Evolutionary conservation across 106 monocot genomes (phyloP).

Genomic region (Apostasia ramifera): DNA sequence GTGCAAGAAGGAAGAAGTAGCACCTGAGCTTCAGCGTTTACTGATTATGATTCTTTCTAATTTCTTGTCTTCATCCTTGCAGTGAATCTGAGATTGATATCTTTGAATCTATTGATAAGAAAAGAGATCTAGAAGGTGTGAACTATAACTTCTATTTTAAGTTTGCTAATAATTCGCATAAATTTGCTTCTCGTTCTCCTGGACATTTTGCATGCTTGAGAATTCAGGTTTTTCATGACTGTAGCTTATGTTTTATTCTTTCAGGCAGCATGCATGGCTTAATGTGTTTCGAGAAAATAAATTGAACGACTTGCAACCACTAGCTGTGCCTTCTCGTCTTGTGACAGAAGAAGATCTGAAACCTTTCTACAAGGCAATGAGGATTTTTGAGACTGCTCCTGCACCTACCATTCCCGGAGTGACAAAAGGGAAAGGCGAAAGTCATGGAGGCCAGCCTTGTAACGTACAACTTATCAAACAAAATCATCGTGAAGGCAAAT

Average conservation of each 20-base stretch:
- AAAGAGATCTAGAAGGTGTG: slow-evolving; percentile 82
- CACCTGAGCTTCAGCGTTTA: too few relatives aligned
- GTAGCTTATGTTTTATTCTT: slow-evolving; percentile 1
- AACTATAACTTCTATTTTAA: neutral
- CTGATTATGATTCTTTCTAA: neutral
- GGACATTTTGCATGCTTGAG: neutral
- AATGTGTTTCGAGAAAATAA: slow-evolving; percentile 40
- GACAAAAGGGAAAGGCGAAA: slow-evolving; percentile 49
- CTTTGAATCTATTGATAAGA: slow-evolving; percentile 87
- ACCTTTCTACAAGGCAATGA: slow-evolving; percentile 66
- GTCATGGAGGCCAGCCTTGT: slow-evolving; percentile 36
- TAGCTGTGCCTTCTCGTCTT: slow-evolving; percentile 75
- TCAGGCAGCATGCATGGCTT: slow-evolving; percentile 75
- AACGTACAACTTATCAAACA: too few relatives aligned
- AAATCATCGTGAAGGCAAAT: too few relatives aligned
- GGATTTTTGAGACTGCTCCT: slow-evolving; percentile 40
- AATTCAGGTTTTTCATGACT: neutral
- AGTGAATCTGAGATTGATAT: slow-evolving; percentile 96
- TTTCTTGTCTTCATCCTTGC: slow-evolving; percentile 10
- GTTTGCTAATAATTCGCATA: neutral
- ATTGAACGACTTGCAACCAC: slow-evolving; percentile 20
- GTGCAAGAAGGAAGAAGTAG: slow-evolving; percentile 97
- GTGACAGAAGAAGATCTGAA: slow-evolving; percentile 87
- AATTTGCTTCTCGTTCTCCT: neutral
- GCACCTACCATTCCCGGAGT: neutral